These are phyloP conservation scores for Mrakia frigida DNA, from an alignment of 768 basidiomycete genomes.

Conservation along the genomic window DNA sequence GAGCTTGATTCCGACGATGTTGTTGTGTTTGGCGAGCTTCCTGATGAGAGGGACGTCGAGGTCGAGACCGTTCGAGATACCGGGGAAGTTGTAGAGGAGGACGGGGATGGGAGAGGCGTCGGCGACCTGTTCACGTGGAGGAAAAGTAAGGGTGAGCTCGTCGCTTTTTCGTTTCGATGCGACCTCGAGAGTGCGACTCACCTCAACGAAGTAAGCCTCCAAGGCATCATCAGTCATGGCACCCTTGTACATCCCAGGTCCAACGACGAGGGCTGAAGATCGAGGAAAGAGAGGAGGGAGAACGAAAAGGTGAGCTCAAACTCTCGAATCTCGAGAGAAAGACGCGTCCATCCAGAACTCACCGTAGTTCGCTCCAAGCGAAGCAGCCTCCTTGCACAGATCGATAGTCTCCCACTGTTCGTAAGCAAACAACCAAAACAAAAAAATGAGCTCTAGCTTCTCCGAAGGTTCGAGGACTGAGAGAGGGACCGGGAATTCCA, in stretches of 20 bases:
- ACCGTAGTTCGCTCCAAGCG: slow-evolving; percentile 10
- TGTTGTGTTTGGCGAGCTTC: slow-evolving; percentile 42
- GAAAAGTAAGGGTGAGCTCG: neutral
- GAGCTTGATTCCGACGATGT: slow-evolving; percentile 45
- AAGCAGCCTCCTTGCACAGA: slow-evolving; percentile 30
- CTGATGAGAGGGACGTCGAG: slow-evolving; percentile 42
- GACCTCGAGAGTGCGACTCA: neutral
- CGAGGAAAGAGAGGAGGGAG: neutral
- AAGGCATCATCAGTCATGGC: slow-evolving; percentile 10
- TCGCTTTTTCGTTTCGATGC: neutral
- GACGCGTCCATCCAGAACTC: neutral
- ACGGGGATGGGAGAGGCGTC: slow-evolving; percentile 42
- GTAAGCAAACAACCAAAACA: neutral
- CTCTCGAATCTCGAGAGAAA: neutral
- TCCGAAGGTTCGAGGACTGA: neutral
- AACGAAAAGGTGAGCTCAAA: neutral
- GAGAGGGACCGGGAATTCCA: neutral
- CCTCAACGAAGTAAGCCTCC: slow-evolving; percentile 28
- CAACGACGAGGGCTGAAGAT: slow-evolving; percentile 6
- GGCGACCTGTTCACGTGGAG: slow-evolving; percentile 37
- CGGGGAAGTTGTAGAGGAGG: slow-evolving; percentile 44
- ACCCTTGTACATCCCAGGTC: slow-evolving; percentile 14
- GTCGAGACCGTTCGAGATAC: slow-evolving; percentile 43
- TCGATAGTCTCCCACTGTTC: slow-evolving; percentile 34
- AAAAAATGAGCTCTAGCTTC: neutral